These are phyloP conservation scores for Musa itinerans DNA, from an alignment of 176 grass and related monocot species.

Conservation along the genomic window DNA sequence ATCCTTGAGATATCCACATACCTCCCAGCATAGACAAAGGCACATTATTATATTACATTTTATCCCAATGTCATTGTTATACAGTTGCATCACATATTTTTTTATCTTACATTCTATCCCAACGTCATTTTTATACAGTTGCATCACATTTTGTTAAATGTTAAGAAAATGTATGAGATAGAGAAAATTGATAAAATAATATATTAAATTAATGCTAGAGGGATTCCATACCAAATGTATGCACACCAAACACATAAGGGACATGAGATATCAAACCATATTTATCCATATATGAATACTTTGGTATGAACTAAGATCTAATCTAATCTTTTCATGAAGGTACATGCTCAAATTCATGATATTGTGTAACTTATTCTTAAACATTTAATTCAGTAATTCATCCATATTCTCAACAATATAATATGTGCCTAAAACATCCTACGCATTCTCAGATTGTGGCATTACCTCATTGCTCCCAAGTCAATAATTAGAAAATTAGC, in stretches of 20 bases:
- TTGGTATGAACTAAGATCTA: too few species aligned
- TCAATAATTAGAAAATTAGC: too few species aligned
- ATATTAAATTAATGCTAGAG: neutral
- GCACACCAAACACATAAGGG: neutral
- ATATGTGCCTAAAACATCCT: too few species aligned
- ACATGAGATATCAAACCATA: neutral
- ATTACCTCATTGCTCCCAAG: too few species aligned
- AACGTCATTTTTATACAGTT: neutral
- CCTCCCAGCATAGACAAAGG: neutral
- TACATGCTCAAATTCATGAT: too few species aligned
- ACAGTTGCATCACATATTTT: neutral
- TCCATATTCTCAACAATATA: too few species aligned
- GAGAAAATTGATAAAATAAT: neutral
- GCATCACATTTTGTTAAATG: neutral
- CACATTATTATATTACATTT: neutral
- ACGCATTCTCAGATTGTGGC: too few species aligned
- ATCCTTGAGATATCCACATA: neutral
- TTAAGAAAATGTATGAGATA: neutral
- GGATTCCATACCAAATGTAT: neutral
- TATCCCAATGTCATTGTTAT: neutral
- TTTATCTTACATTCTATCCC: neutral
- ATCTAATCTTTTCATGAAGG: too few species aligned
- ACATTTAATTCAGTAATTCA: too few species aligned
- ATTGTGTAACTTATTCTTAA: too few species aligned
- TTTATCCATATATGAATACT: neutral